These are phyloP conservation scores for Brassica incana DNA, from an alignment of 345 rosid genomes.

Conservation along the genomic window DNA sequence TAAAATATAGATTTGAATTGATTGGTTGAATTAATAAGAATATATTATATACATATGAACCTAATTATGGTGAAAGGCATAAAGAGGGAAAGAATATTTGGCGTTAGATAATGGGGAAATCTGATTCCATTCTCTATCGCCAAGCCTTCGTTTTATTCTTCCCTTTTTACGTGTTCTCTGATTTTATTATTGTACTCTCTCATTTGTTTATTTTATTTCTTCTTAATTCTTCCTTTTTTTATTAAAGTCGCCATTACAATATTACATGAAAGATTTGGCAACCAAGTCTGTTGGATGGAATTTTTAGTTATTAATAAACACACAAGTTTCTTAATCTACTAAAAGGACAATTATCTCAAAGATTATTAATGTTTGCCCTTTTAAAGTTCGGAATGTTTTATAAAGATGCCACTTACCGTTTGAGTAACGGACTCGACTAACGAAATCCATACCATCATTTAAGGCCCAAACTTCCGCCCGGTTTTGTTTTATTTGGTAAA, in stretches of 20 bases:
- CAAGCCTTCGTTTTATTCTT: slow-evolving; percentile 42
- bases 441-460: not conserved
- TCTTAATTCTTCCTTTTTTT: not conserved
- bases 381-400: not conserved
- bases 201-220: not conserved
- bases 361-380: slow-evolving; percentile 9
- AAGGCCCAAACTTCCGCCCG: not conserved
- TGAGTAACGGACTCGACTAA: not conserved
- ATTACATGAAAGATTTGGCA: slow-evolving; percentile 1
- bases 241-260: not conserved
- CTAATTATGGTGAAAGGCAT: slow-evolving; percentile 2
- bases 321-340: slow-evolving; percentile 1
- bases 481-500: not conserved
- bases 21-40: not conserved
- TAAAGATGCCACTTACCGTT: not conserved
- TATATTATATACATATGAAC: not conserved
- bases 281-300: slow-evolving; percentile 13
- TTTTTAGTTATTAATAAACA: not conserved
- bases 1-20: not conserved
- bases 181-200: slow-evolving; percentile 17
- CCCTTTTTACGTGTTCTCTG: not conserved
- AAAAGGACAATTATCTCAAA: not conserved
- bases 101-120: slow-evolving; percentile 44
- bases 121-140: slow-evolving; percentile 56
- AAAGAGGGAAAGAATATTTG: slow-evolving; percentile 35